A percentile compares a stretch with the other conserved stretches of the same genome.
phyloP scores from a whole-genome alignment of 2,329 filamentous ascomycete genomes.

The Fusarium heterosporum region DNA sequence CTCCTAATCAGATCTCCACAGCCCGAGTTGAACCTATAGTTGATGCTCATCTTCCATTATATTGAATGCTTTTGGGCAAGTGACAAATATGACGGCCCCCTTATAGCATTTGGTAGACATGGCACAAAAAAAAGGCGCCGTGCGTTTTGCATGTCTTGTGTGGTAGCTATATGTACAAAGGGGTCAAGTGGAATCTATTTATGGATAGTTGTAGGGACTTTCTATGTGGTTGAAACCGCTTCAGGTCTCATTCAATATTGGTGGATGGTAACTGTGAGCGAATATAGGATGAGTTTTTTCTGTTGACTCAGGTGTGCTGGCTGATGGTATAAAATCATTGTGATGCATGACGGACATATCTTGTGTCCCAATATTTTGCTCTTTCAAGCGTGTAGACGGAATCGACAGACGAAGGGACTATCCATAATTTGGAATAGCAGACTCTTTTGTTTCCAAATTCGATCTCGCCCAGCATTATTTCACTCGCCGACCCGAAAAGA shows the following conservation, averaged over 20 bases:
- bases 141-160: too few relatives aligned
- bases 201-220: too few relatives aligned
- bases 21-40: neutral
- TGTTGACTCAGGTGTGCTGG: neutral
- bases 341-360: neutral
- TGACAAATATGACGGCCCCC: neutral
- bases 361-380: neutral
- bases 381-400: neutral
- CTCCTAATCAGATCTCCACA: neutral
- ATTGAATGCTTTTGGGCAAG: too few relatives aligned
- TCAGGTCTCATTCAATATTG: too few relatives aligned
- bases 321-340: neutral
- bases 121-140: too few relatives aligned
- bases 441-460: slow-evolving; percentile 1
- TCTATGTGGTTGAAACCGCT: too few relatives aligned
- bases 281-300: too few relatives aligned
- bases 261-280: too few relatives aligned
- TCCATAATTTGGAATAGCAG: neutral
- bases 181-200: too few relatives aligned
- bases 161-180: too few relatives aligned
- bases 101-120: too few relatives aligned
- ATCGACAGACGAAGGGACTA: neutral
- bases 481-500: neutral
- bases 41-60: neutral
- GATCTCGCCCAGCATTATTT: slow-evolving; percentile 5